phyloP scores from a whole-genome alignment of 2,329 filamentous ascomycete genomes.

The Karstenula rhodostoma region DNA sequence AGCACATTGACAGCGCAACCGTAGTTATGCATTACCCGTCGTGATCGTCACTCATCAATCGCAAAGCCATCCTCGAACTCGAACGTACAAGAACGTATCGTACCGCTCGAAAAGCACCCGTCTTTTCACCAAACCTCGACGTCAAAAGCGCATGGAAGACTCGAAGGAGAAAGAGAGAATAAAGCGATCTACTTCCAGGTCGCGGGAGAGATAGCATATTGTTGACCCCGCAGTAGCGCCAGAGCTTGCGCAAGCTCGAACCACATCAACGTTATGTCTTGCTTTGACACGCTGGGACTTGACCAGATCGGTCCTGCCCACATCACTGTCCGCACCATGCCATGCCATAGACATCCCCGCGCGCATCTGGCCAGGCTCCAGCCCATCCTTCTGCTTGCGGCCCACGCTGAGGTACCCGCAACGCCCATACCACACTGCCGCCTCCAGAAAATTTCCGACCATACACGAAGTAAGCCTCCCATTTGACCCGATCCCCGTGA shows the following conservation, averaged over 20 bases:
- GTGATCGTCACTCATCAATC: not conserved
- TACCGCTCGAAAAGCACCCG: conserved; percentile 3
- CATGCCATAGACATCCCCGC: not conserved
- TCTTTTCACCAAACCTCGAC: conserved; percentile 7
- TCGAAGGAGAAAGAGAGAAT: conserved; percentile 32
- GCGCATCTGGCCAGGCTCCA: not conserved
- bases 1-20: not conserved
- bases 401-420: not conserved
- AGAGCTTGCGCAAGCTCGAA: conserved; percentile 16
- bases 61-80: not conserved
- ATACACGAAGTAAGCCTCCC: conserved; percentile 9
- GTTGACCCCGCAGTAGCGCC: conserved; percentile 25
- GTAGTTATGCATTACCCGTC: not conserved
- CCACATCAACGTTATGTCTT: conserved; percentile 14
- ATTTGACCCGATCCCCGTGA: conserved; percentile 1
- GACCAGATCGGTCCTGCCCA: conserved; percentile 16
- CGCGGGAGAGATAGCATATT: conserved; percentile 31
- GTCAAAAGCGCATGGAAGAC: conserved; percentile 18
- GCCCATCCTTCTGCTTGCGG: conserved; percentile 2
- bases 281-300: not conserved
- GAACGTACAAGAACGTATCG: conserved; percentile 1
- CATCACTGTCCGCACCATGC: not conserved
- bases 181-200: conserved; percentile 29
- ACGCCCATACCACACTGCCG: not conserved
- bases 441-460: conserved; percentile 1